Base-by-base conservation (phyloP, 2,329 filamentous ascomycete genomes). In the Aspergillus fischeri region DNA sequence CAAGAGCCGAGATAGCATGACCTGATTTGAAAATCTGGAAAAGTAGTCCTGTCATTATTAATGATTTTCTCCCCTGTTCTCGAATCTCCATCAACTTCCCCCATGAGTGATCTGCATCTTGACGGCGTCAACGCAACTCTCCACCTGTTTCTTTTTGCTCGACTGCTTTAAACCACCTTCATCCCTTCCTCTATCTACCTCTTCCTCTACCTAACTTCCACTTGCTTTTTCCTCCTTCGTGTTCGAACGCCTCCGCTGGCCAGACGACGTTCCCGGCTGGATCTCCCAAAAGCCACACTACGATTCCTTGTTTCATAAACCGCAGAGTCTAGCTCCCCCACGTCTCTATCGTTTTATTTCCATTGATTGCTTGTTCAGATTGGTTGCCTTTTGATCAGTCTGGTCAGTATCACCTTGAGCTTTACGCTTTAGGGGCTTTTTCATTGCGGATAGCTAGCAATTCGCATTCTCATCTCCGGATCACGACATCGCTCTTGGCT, bases 401-500 rank as follows among this genome's bases (percentile, higher is more conserved):
- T 17, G 41, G 38, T 6, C 52, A 50, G 44, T 49, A 28, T 52
- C 42, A 10, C 28, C 52, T 20, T 29, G 38, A 55, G 48, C 54
- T 29, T 57, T 51, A 51, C 47, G 49, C 42, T 51, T 55, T 45
- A 41, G 49, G 42, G 42, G 32, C 28, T 50, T 45, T 51, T 53
- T n/a, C 27, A 32, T 56, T 41, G 58, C 53, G 61, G 49, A 57
- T 54, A 63, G 47, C 53, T 55, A 54, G 53, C 52, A 57, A 56
- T 62, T 67, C 62, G 64, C 62, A 58, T 61, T 66, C 45, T 52
- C 32, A 59, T 60, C 57, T 61, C 45, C 45, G 29, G 55, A 70
- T 69, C 65, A 69, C 68, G 67, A 69, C 68, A 70, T 70, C 66
- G 65, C 51, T 47, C 60, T 63, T 62, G 58, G 60, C 55, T 57